These are phyloP conservation scores for Boletus holoroseus DNA, from an alignment of 1,284 basidiomycete genomes.

Conservation along the genomic window DNA sequence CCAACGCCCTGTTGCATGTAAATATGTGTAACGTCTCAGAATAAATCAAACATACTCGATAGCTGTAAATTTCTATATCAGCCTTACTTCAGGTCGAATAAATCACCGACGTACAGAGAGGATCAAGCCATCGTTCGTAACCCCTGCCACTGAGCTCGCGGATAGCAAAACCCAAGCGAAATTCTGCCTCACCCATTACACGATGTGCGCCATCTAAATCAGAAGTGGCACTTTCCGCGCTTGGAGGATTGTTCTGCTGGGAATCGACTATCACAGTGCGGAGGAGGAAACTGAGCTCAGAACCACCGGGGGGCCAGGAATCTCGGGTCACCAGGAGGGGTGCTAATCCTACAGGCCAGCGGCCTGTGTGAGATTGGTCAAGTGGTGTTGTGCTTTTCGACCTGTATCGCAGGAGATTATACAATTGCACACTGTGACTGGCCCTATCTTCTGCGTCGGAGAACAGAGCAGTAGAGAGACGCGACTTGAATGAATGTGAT, in stretches of 20 bases:
- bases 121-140: conserved; percentile 72
- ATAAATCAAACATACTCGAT: conserved; percentile 24
- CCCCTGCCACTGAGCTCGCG: conserved; percentile 62
- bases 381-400: conserved; percentile 15
- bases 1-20: conserved; percentile 57
- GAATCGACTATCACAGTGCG: conserved; percentile 77
- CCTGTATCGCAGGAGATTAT: conserved; percentile 36
- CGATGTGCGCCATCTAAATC: conserved; percentile 27
- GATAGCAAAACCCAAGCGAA: conserved; percentile 77
- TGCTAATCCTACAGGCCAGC: conserved; percentile 72
- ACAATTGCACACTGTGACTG: conserved; percentile 32
- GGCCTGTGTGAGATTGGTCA: conserved; percentile 16
- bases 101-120: conserved; percentile 51
- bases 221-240: neutral
- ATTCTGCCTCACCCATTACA: conserved; percentile 62
- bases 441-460: conserved; percentile 54
- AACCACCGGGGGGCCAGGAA: conserved; percentile 80
- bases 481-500: conserved; percentile 58
- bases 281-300: conserved; percentile 75
- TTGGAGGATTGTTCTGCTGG: conserved; percentile 37
- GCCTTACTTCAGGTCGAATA: neutral
- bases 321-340: conserved; percentile 62
- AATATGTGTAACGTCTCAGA: conserved; percentile 51
- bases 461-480: conserved; percentile 62
- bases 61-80: conserved; percentile 18